Conservation (phyloP, 2,329 filamentous ascomycete species). For the Ceratocystis alfenasii region DNA sequence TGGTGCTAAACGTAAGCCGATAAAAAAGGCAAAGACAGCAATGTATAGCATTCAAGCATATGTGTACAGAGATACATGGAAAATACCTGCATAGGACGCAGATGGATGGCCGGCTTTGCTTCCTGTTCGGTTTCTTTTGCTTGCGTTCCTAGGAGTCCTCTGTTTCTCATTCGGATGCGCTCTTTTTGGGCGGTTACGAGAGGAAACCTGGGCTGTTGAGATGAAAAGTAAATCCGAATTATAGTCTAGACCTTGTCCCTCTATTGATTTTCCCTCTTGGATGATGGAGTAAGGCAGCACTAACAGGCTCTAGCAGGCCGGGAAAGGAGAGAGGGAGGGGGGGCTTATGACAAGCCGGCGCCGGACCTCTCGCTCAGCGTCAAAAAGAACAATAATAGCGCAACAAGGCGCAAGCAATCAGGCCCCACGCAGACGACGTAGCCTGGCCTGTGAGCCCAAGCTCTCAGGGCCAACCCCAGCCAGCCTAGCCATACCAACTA, state of each 20-base stretch:
- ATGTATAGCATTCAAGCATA: neutral
- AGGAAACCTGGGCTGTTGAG: too few relatives aligned
- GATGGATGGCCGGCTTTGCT: too few relatives aligned
- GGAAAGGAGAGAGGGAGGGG: too few relatives aligned
- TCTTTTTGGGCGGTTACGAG: too few relatives aligned
- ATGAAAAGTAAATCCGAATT: too few relatives aligned
- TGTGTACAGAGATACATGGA: neutral
- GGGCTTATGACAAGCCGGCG: neutral
- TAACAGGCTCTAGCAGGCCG: neutral
- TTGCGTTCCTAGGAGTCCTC: too few relatives aligned
- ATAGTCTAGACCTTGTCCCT: too few relatives aligned
- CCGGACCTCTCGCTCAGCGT: neutral
- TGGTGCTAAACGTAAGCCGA: neutral
- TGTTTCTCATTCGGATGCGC: too few relatives aligned
- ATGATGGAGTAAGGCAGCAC: neutral
- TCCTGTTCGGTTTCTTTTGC: too few relatives aligned
- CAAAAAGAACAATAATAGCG: slow-evolving; percentile 4
- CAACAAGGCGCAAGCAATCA: slow-evolving; percentile 1
- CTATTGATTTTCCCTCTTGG: too few relatives aligned
- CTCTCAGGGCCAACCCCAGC: neutral
- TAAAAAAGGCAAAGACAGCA: neutral
- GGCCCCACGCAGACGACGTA: neutral
- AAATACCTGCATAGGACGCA: too few relatives aligned
- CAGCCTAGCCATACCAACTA: neutral
- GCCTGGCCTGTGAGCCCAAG: neutral